Evolutionary conservation across 2,329 filamentous ascomycete species (phyloP), one percentile per base, ranked within the genome.

Genomic region (Paraphoma sp.): DNA sequence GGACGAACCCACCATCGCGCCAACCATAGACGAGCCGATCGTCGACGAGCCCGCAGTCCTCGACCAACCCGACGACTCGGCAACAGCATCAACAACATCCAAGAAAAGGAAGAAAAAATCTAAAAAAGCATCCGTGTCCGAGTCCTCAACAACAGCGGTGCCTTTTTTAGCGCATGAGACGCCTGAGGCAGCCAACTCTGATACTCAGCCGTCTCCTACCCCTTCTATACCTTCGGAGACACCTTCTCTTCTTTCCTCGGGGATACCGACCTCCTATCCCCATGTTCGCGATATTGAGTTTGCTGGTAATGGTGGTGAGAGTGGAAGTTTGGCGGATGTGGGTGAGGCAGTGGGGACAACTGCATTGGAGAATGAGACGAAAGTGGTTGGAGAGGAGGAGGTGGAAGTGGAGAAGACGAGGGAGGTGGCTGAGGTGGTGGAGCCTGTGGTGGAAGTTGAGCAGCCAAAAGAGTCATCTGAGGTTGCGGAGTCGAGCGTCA

Each of bases 91-190:
- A 30, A 17, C 23, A 36, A 10, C 28, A 36, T 48, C 51, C 45
- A 53, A 53, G 45, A 64, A 63, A 48, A 57, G 53, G 12, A 68
- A 64, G 48, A 68, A 67, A 52, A 58, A 67, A 58, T 57, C 49
- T 51, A 62, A 64, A 53, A 67, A 65, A 29, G 48, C 14, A 47
- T 33, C 43, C n/a, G 47, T 11, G 36, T 40, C 33, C 28, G 14
- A 58, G 47, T 36, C 45, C 14, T 17, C 40, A 12, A 17, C 28
- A 29, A 62, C 28, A 29, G 60, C 51, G 23, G 67, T 58, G 64
- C 55, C 69, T 70, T 69, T 70, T 70, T 70, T 70, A 71, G 69
- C 67, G 59, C 55, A 63, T 67, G 69, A 71, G 69, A 64, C 68
- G 69, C 58, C 67, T 69, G 66, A 68, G 66, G 65, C 60, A 69